Percentiles rank a stretch among this genome's conserved stretches.
Evolutionary conservation across 352 stramenopile genomes (phyloP).

Genomic region (Phytopythium vexans): DNA sequence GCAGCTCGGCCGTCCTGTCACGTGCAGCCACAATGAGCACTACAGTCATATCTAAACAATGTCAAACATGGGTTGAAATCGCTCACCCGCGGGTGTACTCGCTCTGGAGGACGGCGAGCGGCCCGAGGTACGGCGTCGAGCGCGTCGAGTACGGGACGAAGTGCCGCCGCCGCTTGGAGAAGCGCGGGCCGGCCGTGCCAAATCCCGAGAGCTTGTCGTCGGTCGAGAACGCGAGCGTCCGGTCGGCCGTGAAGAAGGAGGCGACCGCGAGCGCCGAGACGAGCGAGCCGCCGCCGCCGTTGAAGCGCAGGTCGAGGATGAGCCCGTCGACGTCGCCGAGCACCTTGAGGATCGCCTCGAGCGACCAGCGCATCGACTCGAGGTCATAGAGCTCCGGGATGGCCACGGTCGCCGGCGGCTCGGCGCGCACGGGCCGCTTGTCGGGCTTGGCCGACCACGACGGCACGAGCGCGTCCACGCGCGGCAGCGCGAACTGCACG

Average conservation of each 20-base stretch:
- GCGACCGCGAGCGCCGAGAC: constrained; percentile 58
- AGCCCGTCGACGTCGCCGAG: constrained; percentile 64
- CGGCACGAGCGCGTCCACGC: constrained; percentile 53
- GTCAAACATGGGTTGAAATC: too few species aligned
- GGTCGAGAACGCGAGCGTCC: constrained; percentile 57
- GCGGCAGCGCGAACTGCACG: constrained; percentile 71
- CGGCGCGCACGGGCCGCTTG: not conserved
- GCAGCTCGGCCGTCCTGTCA: constrained; percentile 60
- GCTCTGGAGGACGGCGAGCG: constrained; percentile 71
- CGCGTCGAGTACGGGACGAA: constrained; percentile 57
- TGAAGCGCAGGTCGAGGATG: constrained; percentile 77
- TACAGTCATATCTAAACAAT: not conserved
- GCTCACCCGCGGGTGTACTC: constrained; percentile 72
- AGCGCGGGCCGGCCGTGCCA: constrained; percentile 21
- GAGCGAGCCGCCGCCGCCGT: constrained; percentile 66
- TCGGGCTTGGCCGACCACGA: constrained; percentile 27
- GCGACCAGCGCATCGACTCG: constrained; percentile 84
- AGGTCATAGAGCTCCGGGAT: constrained; percentile 83
- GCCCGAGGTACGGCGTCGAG: constrained; percentile 55
- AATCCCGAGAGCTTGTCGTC: constrained; percentile 52
- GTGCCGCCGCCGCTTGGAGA: constrained; percentile 58
- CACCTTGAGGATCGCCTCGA: constrained; percentile 74
- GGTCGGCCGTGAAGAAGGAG: constrained; percentile 62
- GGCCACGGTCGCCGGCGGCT: constrained; percentile 7
- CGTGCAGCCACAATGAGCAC: not conserved